Base-by-base conservation (phyloP, 2,329 filamentous ascomycete species). In the Alternaria metachromatica region DNA sequence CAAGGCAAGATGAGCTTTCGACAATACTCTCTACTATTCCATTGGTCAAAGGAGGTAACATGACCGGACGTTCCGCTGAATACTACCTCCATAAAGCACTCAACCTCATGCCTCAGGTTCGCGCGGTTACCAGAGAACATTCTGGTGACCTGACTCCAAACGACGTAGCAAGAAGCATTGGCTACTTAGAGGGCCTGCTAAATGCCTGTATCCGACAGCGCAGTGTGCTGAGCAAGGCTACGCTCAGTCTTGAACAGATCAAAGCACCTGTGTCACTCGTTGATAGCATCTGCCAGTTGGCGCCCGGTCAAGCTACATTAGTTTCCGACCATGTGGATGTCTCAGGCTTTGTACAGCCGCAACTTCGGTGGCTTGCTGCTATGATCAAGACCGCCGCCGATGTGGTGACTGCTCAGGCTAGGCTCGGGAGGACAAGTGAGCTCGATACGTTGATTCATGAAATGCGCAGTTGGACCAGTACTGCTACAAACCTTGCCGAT, bases 181-280 rank as follows among this genome's bases (percentile, higher is more conserved):
- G 93, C 0, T 92, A 92, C 68, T 83, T 97, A n/a, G 96, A 99
- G 77, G 93, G 94, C 25, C 85, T 97, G 63, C 83, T 98, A 28
- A 86, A 90, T 63, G 81, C 89, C n/a, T 78, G 87, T 1, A 75
- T 92, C 12, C 80, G 82, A 4, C 92, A 94, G 76, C 85, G 90
- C 62, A 79, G 78, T 50, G 79, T 81, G 6, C 83, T 45, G 68
- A 79, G 67, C 56, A 74, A 67, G 30, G 72, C 76, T 45, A 59
- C 64, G 7, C 54, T 65, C 18, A 73, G 80, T 12, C 68, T 83
- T 4, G 76, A 73, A 13, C 76, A 81, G 1, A 72, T 86, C 11
- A 71, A 74, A 12, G 74, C 74, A 13, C 79, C 80, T 1, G 77
- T 84, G 2, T 63, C 68, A 0, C 74, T 82, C n/a, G 58, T 81